phyloP scores from a whole-genome alignment of 2,329 filamentous ascomycete species.

The Trichophaea hybrida region DNA sequence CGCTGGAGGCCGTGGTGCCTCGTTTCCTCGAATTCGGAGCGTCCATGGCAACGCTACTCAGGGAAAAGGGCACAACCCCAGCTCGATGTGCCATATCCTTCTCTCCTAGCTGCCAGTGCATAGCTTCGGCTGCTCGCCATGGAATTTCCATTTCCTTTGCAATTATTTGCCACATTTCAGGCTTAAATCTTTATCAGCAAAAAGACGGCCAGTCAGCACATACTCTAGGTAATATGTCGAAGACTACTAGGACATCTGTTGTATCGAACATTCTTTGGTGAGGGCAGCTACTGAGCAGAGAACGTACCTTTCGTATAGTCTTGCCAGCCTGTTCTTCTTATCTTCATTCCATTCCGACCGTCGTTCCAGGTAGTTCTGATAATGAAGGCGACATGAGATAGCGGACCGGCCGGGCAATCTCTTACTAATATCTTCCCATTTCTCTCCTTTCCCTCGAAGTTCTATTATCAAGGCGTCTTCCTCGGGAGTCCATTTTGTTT shows the following conservation, averaged over 20 bases:
- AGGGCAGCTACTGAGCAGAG: neutral
- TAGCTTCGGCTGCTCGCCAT: conserved; percentile 89
- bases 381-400: conserved; percentile 86
- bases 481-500: conserved; percentile 91
- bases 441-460: conserved; percentile 79
- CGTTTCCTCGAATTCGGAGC: conserved; percentile 19
- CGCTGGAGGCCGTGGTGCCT: neutral
- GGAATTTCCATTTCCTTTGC: conserved; percentile 86
- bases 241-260: neutral
- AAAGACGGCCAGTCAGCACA: neutral
- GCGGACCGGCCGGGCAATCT: conserved; percentile 76
- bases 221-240: neutral
- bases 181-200: conserved; percentile 58
- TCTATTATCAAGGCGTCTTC: conserved; percentile 92
- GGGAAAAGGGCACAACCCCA: conserved; percentile 71
- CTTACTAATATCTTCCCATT: conserved; percentile 97
- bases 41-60: conserved; percentile 45
- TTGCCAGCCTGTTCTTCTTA: conserved; percentile 88
- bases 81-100: conserved; percentile 86
- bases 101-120: conserved; percentile 96
- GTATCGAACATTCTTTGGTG: neutral
- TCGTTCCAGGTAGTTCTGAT: conserved; percentile 92
- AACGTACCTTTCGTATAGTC: conserved; percentile 81
- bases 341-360: conserved; percentile 94
- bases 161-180: conserved; percentile 94